These are phyloP conservation scores for Mycena crocata DNA, from an alignment of 768 basidiomycete genomes.

Conservation along the genomic window DNA sequence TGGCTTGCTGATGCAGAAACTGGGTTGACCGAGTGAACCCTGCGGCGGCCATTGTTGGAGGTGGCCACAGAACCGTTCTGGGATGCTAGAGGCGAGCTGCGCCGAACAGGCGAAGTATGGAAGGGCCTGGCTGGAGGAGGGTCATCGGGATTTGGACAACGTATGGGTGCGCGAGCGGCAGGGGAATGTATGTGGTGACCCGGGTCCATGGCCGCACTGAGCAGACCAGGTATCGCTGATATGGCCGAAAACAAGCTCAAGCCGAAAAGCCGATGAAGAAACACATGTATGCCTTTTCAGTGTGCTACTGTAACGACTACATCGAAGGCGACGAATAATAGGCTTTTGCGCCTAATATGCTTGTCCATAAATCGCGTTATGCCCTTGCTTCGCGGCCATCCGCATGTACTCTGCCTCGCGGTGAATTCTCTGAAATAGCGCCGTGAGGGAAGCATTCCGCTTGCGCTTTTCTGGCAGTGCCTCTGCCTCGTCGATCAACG, in stretches of 20 bases:
- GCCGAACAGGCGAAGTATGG: constrained; percentile 35
- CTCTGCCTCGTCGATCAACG: constrained; percentile 32
- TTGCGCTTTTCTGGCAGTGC: constrained; percentile 7
- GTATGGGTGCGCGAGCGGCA: background rate
- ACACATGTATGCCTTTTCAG: background rate
- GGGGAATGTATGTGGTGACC: constrained; percentile 4
- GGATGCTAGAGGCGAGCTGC: constrained; percentile 50
- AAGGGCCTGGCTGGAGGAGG: background rate
- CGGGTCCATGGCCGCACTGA: constrained; percentile 5
- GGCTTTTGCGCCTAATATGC: too few relatives aligned
- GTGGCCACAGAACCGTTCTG: constrained; percentile 38
- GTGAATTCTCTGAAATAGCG: constrained; percentile 23
- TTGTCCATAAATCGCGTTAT: too few relatives aligned
- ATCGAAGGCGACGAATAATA: too few relatives aligned
- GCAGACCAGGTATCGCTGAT: background rate
- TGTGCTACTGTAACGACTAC: background rate
- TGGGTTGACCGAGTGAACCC: constrained; percentile 42
- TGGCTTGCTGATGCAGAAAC: constrained; percentile 34
- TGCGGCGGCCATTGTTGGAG: constrained; percentile 39
- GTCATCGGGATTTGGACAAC: constrained; percentile 20
- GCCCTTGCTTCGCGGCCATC: background rate
- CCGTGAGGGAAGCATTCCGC: constrained; percentile 25
- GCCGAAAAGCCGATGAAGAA: background rate
- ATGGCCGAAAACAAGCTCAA: background rate
- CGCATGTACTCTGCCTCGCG: constrained; percentile 22